Evolutionary conservation across 805 yeast species (phyloP).

Genomic region (Ogataea dorogensis): DNA sequence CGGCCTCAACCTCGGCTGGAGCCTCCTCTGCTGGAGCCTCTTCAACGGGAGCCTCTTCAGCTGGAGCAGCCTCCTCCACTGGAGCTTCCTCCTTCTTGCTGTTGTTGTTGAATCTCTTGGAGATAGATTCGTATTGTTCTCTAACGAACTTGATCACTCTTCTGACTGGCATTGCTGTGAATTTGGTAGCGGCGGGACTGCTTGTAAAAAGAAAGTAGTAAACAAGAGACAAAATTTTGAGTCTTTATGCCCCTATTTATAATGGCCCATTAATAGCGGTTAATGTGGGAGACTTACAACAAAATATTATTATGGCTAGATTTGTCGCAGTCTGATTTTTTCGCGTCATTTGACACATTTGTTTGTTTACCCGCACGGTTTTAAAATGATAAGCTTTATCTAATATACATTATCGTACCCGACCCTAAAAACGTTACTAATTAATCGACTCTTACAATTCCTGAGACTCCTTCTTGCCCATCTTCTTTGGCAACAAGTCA

Average conservation of each 20-base stretch:
- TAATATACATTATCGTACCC: constrained; percentile 26
- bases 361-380: constrained; percentile 9
- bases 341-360: constrained; percentile 2
- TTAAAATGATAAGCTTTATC: constrained; percentile 12
- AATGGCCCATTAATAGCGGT: constrained; percentile 14
- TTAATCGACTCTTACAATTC: constrained; percentile 41
- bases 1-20: constrained; percentile 18
- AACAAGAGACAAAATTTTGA: constrained; percentile 9
- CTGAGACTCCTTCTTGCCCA: constrained; percentile 57
- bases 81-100: constrained; percentile 18
- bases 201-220: constrained; percentile 11
- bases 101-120: constrained; percentile 29
- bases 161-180: constrained; percentile 35
- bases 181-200: constrained; percentile 13
- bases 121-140: constrained; percentile 31
- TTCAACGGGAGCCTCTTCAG: constrained; percentile 14
- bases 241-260: constrained; percentile 11
- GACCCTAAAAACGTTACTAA: constrained; percentile 17
- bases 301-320: constrained; percentile 12
- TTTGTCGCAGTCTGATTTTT: constrained; percentile 17
- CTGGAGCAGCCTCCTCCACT: constrained; percentile 13
- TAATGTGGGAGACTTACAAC: constrained; percentile 19
- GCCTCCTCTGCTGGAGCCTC: constrained; percentile 21
- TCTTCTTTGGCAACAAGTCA: constrained; percentile 71
- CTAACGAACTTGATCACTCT: constrained; percentile 32